phyloP scores from a whole-genome alignment of 2,329 filamentous ascomycete species.

The Bisporella sp. region DNA sequence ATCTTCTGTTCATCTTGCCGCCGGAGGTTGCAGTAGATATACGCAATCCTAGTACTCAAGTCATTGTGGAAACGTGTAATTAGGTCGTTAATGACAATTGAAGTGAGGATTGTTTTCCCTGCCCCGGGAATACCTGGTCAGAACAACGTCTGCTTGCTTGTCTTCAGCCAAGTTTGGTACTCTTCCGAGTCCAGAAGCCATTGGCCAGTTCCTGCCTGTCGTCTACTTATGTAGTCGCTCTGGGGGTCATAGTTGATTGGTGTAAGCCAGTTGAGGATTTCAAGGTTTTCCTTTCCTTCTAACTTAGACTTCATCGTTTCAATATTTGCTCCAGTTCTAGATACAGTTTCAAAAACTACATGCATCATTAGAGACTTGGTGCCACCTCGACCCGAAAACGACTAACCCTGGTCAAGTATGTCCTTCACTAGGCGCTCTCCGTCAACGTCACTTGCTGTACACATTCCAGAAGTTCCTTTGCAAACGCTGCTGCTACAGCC shows the following conservation, averaged over 20 bases:
- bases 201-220: slow-evolving; percentile 21
- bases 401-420: too few relatives aligned
- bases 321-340: too few relatives aligned
- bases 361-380: too few relatives aligned
- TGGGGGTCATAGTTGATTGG: slow-evolving; percentile 17
- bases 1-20: neutral
- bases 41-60: neutral
- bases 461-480: too few relatives aligned
- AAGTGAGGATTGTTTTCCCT: slow-evolving; percentile 40
- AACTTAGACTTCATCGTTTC: too few relatives aligned
- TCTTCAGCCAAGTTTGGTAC: neutral
- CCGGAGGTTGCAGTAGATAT: neutral
- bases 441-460: too few relatives aligned
- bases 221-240: slow-evolving; percentile 28
- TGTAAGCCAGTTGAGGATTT: neutral
- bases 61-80: slow-evolving; percentile 7
- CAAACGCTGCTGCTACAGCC: too few relatives aligned
- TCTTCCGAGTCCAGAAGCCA: slow-evolving; percentile 5
- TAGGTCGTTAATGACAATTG: slow-evolving; percentile 36
- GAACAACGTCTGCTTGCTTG: neutral
- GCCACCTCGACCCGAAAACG: too few relatives aligned
- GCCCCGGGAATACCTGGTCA: slow-evolving; percentile 10
- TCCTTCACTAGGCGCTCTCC: too few relatives aligned
- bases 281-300: neutral
- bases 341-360: too few relatives aligned